Base-by-base conservation (phyloP, 2,329 filamentous ascomycete species). In the Ophiostoma australiae region DNA sequence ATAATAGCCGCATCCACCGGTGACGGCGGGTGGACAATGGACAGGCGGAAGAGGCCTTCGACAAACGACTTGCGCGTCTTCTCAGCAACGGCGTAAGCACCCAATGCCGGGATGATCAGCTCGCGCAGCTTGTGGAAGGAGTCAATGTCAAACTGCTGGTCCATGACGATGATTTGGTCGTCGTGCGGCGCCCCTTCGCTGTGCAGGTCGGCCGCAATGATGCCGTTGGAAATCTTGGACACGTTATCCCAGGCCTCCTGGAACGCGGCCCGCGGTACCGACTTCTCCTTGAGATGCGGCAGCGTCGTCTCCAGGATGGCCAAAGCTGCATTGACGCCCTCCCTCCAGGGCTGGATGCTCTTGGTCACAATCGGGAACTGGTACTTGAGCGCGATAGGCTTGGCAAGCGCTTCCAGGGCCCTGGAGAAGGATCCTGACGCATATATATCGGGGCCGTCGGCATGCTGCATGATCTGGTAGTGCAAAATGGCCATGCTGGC, bases 71-170 rank as follows among this genome's bases (percentile, higher is more conserved):
- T 86, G 58, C 93, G 87, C 3, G 90, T 87, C 73, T 83, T 82
- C 74, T 94, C 89, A 0, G 88, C 83, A 7, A 97, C 85, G 1
- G 82, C 80, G 6, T 85, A 78, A 0, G 88, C 86, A 1, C 93
- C 91, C 0, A 98, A 84, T 1, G 86, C 82, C 0, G 92, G 90
- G 4, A 93, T 90, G 58, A 97, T 89, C 44, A 97, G 84, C 11
- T 86, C 83, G 55, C 89, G 86, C 0, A 98, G 82, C 68, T 85
- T 84, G 39, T 81, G 81, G 77, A 97, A 96, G 0, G 91, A 89
- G 1, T 81, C 76, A 23, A 97, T 91, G 77, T 99, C 95, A 76
- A 96, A 96, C 1, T 83, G 79, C 79, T 98, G 90, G 76, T 99
- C 94, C 10, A 84, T 82, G 3, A 81, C 78, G 48, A 94, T 84